Conservation (phyloP, 2,329 filamentous ascomycete species). For the Ophiosphaerella narmari region DNA sequence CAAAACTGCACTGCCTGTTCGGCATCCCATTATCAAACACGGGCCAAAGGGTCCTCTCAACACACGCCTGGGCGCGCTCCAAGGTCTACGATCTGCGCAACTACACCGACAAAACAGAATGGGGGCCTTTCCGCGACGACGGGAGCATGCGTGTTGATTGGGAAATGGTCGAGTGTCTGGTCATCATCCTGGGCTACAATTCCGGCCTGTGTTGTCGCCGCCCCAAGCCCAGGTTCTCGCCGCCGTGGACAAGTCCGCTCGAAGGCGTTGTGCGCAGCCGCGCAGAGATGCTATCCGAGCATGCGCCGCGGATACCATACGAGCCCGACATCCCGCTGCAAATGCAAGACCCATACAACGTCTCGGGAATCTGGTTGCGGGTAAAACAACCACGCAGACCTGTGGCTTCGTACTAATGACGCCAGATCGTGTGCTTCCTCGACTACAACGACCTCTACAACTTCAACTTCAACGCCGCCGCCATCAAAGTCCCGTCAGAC, state of each 20-base stretch:
- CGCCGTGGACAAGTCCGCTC: constrained; percentile 37
- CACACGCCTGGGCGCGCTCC: constrained; percentile 67
- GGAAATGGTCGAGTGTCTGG: constrained; percentile 78
- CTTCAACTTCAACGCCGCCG: constrained; percentile 68
- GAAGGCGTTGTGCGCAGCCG: constrained; percentile 30
- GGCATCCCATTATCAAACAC: constrained; percentile 61
- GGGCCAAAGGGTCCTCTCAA: constrained; percentile 37
- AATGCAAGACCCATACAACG: constrained; percentile 68
- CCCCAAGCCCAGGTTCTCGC: constrained; percentile 27
- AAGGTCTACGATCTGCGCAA: constrained; percentile 75
- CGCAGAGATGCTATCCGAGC: constrained; percentile 6
- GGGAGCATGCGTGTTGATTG: constrained; percentile 69
- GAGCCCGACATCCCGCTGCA: constrained; percentile 54
- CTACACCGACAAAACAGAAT: constrained; percentile 64
- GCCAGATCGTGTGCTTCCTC: constrained; percentile 52
- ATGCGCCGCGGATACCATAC: constrained; percentile 19
- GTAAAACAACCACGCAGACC: constrained; percentile 47
- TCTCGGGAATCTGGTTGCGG: constrained; percentile 73
- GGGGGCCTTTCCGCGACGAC: constrained; percentile 75
- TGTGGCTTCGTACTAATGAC: constrained; percentile 11
- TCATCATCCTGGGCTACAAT: constrained; percentile 71
- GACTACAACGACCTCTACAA: constrained; percentile 64
- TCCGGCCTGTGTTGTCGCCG: constrained; percentile 35
- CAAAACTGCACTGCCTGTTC: constrained; percentile 71
- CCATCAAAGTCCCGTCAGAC: constrained; percentile 43